Evolutionary conservation across 257 asterid genomes (phyloP).

Genomic region (Penstemon davidsonii): DNA sequence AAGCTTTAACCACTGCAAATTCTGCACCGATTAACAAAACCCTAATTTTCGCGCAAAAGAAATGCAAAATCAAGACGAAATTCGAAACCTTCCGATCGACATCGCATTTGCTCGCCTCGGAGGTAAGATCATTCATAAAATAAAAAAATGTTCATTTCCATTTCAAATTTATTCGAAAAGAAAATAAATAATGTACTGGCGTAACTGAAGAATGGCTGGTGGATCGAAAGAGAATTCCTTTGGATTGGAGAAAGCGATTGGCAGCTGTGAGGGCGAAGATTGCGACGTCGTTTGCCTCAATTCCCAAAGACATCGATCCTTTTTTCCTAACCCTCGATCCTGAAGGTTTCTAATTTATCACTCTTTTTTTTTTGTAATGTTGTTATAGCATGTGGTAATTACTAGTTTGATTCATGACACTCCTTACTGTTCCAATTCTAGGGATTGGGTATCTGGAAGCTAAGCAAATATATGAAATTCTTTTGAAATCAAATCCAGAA

Average conservation of each 20-base stretch:
- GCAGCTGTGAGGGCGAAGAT: conserved; percentile 81
- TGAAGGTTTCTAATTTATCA: conserved; percentile 54
- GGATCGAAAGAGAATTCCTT: conserved; percentile 90
- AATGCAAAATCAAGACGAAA: conserved; percentile 75
- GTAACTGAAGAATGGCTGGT: conserved; percentile 85
- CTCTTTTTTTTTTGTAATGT: background rate
- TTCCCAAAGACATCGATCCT: conserved; percentile 85
- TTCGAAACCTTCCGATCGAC: conserved; percentile 85
- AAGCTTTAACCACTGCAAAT: no score
- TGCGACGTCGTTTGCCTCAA: conserved; percentile 62
- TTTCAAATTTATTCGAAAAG: background rate
- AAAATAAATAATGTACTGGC: background rate
- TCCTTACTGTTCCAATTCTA: conserved; percentile 24
- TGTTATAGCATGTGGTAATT: conserved; percentile 18
- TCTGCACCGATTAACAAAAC: background rate
- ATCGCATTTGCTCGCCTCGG: conserved; percentile 94
- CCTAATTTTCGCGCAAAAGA: conserved; percentile 1
- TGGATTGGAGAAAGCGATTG: conserved; percentile 88
- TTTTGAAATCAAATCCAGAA: conserved; percentile 73
- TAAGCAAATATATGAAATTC: conserved; percentile 72
- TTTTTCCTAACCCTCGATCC: conserved; percentile 68
- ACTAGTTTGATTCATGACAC: background rate
- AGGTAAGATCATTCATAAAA: conserved; percentile 41
- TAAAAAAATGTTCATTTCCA: conserved; percentile 7
- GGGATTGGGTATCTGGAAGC: conserved; percentile 90